A percentile compares a stretch with the other conserved stretches of the same genome.
Evolutionary conservation across 148 eudicot genomes (phyloP).

Genomic region (Rhododendron simsii): DNA sequence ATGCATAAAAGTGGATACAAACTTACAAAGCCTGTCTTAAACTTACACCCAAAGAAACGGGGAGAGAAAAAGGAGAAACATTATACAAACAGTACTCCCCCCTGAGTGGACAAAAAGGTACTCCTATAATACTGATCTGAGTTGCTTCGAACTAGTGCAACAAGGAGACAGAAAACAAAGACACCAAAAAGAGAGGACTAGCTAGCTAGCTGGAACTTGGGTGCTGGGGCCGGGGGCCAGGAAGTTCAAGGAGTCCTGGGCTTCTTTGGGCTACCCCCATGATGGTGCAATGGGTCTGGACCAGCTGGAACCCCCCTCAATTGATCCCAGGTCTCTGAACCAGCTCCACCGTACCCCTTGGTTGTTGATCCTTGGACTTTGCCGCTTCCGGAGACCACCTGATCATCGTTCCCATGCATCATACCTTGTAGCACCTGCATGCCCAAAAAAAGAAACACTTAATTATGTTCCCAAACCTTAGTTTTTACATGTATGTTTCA

Average conservation of each 20-base stretch:
- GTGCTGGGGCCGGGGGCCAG: background rate
- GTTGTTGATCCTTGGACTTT: background rate
- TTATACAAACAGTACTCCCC: background rate
- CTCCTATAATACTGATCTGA: background rate
- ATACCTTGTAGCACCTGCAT: background rate
- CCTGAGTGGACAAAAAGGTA: background rate
- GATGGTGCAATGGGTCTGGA: constrained; percentile 56
- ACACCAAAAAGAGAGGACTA: background rate
- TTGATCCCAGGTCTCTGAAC: constrained; percentile 12
- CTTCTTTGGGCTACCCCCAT: constrained; percentile 33
- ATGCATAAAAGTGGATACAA: background rate
- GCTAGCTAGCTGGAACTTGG: background rate
- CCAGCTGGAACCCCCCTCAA: constrained; percentile 40
- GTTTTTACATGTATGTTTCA: no score
- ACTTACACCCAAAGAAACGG: background rate
- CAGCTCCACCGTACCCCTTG: background rate
- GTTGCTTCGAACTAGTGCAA: background rate
- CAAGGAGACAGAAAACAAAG: background rate
- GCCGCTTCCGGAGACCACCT: background rate
- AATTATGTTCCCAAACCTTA: no score
- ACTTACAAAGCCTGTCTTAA: background rate
- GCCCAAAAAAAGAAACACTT: no score
- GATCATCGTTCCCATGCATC: background rate
- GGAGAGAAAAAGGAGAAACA: background rate
- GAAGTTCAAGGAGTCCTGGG: constrained; percentile 14